These are phyloP conservation scores for Vaccinium darrowii DNA, from an alignment of 148 eudicot species.

Conservation along the genomic window DNA sequence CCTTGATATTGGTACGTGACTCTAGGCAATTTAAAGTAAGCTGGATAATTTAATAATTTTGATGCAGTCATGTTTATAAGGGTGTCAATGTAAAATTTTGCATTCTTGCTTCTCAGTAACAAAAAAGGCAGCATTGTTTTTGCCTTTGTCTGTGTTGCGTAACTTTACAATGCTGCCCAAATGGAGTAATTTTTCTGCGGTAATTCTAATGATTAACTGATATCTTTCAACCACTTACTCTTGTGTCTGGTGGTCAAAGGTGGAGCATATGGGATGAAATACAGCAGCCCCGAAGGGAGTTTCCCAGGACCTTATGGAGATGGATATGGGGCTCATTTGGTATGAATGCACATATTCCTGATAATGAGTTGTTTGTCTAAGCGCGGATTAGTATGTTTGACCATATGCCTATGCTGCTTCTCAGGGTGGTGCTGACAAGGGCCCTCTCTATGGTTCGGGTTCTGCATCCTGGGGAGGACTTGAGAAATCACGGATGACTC, in stretches of 20 bases:
- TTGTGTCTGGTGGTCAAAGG: constrained; percentile 43
- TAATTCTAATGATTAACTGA: constrained; percentile 1
- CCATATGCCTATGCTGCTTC: constrained; percentile 14
- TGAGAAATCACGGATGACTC: constrained; percentile 60
- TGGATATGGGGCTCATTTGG: constrained; percentile 71
- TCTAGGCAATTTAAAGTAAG: background rate
- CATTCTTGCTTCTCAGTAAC: constrained; percentile 4
- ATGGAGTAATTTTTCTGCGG: background rate
- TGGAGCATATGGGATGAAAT: constrained; percentile 69
- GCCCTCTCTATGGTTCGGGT: constrained; percentile 68
- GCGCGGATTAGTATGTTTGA: constrained; percentile 12
- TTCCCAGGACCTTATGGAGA: constrained; percentile 67
- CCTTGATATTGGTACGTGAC: background rate
- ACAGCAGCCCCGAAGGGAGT: constrained; percentile 51
- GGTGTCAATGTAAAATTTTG: too few relatives aligned
- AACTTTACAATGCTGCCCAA: background rate
- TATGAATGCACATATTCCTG: constrained; percentile 27
- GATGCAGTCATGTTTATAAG: background rate
- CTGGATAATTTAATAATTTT: background rate
- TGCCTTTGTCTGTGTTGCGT: background rate
- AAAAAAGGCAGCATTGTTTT: background rate
- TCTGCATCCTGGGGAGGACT: constrained; percentile 76
- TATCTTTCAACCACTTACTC: constrained; percentile 17
- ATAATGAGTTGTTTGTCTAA: background rate
- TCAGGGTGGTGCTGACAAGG: constrained; percentile 81